phyloP scores from a whole-genome alignment of 306 rosid species.

The Trifolium pratense region DNA sequence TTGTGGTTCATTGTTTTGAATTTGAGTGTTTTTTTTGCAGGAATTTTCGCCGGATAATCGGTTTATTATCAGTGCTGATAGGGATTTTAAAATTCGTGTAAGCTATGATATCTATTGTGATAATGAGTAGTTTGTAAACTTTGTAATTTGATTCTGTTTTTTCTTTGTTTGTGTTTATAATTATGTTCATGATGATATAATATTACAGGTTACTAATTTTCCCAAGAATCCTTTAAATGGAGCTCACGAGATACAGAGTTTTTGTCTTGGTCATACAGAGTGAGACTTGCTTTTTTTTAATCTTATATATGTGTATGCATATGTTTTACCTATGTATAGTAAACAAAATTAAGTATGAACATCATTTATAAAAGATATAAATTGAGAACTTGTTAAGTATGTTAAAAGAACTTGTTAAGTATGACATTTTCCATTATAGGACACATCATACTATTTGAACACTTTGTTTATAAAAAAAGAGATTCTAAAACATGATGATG shows the following conservation, averaged over 20 bases:
- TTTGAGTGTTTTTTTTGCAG: constrained; percentile 49
- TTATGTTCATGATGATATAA: constrained; percentile 28
- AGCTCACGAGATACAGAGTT: constrained; percentile 88
- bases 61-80: constrained; percentile 80
- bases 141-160: constrained; percentile 7
- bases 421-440: too few species aligned
- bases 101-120: constrained; percentile 25
- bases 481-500: neutral
- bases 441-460: too few species aligned
- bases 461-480: neutral
- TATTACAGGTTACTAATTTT: constrained; percentile 69
- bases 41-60: constrained; percentile 81
- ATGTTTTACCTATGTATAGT: neutral
- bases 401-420: neutral
- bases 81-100: constrained; percentile 95
- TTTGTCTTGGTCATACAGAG: constrained; percentile 96
- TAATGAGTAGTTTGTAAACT: constrained; percentile 12
- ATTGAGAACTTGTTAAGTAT: too few species aligned
- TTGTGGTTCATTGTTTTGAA: neutral
- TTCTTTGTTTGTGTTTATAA: neutral
- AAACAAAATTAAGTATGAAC: neutral
- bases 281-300: constrained; percentile 47
- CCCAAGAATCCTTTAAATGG: constrained; percentile 74
- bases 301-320: neutral
- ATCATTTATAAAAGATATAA: neutral